Percentiles rank a stretch among this genome's conserved stretches.
phyloP scores from a whole-genome alignment of 257 asterid species.

The Nemophila menziesii region DNA sequence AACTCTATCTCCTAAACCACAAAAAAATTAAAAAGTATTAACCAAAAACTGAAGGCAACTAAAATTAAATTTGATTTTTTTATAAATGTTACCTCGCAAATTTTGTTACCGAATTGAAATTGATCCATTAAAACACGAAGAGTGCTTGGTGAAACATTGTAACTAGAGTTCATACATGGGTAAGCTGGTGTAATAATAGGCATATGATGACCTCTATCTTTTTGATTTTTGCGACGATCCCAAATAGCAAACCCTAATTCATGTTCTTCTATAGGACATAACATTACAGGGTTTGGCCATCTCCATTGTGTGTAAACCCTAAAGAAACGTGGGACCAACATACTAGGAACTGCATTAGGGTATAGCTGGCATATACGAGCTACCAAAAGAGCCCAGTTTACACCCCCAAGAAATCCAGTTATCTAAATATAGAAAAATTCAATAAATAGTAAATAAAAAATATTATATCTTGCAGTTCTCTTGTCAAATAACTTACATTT shows the following conservation, averaged over 20 bases:
- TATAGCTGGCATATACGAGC: conserved; percentile 90
- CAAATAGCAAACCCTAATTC: conserved; percentile 83
- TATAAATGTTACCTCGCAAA: conserved; percentile 53
- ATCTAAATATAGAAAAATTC: conserved; percentile 31
- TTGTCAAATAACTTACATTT: conserved; percentile 37
- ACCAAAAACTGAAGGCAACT: background rate
- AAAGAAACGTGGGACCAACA: conserved; percentile 88
- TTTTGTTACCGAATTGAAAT: conserved; percentile 56
- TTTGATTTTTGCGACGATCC: conserved; percentile 83
- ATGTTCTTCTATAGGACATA: conserved; percentile 73
- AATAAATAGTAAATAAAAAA: too few relatives aligned
- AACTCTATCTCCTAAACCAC: conserved; percentile 70
- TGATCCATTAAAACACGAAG: conserved; percentile 86
- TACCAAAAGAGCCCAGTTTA: conserved; percentile 94
- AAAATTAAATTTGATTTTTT: too few relatives aligned
- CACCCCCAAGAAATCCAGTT: conserved; percentile 97
- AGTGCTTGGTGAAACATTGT: conserved; percentile 88
- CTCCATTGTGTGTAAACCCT: conserved; percentile 84
- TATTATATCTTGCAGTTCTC: background rate
- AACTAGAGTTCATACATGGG: conserved; percentile 99
- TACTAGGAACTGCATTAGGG: conserved; percentile 92
- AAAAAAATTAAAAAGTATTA: conserved; percentile 1
- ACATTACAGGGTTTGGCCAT: conserved; percentile 98
- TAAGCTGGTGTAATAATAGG: conserved; percentile 97
- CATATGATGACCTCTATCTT: conserved; percentile 86